Conservation (phyloP, 2,329 filamentous ascomycete genomes). For the Fusarium nurragi region DNA sequence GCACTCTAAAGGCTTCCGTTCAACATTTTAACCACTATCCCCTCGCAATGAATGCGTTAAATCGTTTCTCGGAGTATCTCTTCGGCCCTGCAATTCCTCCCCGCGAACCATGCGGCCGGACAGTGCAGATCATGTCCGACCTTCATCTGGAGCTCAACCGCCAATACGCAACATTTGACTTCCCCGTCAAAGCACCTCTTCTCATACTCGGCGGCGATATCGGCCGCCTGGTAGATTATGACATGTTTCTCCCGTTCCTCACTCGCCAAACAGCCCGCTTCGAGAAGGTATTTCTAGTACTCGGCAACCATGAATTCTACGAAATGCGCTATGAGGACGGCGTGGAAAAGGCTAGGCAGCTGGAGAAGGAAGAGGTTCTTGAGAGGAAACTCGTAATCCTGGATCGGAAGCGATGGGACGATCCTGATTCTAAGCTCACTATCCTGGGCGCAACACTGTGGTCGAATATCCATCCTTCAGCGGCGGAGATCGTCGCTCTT, state of each 20-base stretch:
- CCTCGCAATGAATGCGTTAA: slow-evolving; percentile 24
- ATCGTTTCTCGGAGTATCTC: slow-evolving; percentile 36
- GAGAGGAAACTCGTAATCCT: slow-evolving; percentile 55
- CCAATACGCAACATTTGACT: slow-evolving; percentile 55
- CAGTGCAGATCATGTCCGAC: slow-evolving; percentile 57
- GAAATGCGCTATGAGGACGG: slow-evolving; percentile 52
- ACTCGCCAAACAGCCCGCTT: slow-evolving; percentile 53
- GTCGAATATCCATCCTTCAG: slow-evolving; percentile 57
- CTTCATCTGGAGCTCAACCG: slow-evolving; percentile 59
- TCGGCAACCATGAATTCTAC: slow-evolving; percentile 67
- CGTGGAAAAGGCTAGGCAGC: slow-evolving; percentile 49
- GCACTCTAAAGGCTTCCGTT: not conserved
- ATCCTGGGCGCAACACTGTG: slow-evolving; percentile 68
- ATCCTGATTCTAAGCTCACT: slow-evolving; percentile 55
- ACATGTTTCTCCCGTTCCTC: slow-evolving; percentile 57
- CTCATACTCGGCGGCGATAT: slow-evolving; percentile 62
- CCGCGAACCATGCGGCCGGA: slow-evolving; percentile 33
- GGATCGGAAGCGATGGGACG: slow-evolving; percentile 53
- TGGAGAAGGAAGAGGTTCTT: slow-evolving; percentile 53
- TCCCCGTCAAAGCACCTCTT: slow-evolving; percentile 53
- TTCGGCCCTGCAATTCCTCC: slow-evolving; percentile 22
- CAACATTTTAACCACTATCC: not conserved
- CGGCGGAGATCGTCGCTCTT: slow-evolving; percentile 51
- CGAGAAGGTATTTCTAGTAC: slow-evolving; percentile 57
- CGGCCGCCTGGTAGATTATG: slow-evolving; percentile 59